Conservation (phyloP, 768 basidiomycete genomes). For the Artomyces pyxidatus region DNA sequence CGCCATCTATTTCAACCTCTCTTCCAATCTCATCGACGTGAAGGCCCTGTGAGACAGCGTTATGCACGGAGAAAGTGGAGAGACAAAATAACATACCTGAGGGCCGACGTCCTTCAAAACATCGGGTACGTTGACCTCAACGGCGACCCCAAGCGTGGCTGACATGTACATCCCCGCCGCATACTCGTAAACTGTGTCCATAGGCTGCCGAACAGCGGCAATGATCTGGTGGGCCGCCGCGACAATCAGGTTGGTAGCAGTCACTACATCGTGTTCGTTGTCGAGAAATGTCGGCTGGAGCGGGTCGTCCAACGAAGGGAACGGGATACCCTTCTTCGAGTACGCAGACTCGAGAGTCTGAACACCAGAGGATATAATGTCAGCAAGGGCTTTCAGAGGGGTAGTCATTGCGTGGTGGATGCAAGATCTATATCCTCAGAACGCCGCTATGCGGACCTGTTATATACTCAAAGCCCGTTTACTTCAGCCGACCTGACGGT, state of each 20-base stretch:
- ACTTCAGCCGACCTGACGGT: no score
- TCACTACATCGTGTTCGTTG: background rate
- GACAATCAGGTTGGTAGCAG: background rate
- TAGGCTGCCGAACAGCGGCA: background rate
- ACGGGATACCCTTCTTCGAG: background rate
- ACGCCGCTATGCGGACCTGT: no score
- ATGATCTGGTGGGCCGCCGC: slow-evolving; percentile 7
- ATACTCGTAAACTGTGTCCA: background rate
- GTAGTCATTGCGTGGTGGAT: no score
- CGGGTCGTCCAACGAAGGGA: slow-evolving; percentile 3
- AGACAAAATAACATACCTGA: background rate
- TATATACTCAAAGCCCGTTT: no score
- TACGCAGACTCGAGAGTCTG: slow-evolving; percentile 4
- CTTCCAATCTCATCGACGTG: slow-evolving; percentile 6
- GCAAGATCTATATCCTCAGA: no score
- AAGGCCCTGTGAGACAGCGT: slow-evolving; percentile 1
- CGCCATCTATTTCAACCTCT: background rate
- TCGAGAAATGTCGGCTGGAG: background rate
- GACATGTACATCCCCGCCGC: slow-evolving; percentile 2
- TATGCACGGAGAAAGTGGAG: no score
- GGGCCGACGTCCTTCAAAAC: slow-evolving; percentile 1
- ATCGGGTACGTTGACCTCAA: slow-evolving; percentile 3
- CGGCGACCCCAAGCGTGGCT: background rate
- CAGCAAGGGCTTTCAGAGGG: no score
- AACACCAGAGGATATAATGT: background rate